phyloP scores from a whole-genome alignment of 345 rosid genomes.

The Capsella bursapastoris region DNA sequence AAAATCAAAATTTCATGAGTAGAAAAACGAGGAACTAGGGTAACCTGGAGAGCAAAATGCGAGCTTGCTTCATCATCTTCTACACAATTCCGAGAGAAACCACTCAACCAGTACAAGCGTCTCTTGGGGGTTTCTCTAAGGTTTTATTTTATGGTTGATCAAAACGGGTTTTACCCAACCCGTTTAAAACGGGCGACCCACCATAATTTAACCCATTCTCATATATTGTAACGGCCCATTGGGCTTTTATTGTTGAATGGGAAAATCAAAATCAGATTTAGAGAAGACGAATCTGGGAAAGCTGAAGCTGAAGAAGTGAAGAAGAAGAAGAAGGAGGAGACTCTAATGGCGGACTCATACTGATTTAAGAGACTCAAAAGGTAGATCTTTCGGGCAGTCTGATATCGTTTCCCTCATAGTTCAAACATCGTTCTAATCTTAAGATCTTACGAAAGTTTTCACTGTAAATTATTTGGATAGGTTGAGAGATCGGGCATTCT shows the following conservation, averaged over 20 bases:
- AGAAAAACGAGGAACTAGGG: not conserved
- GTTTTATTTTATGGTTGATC: not conserved
- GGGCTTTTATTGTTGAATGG: constrained; percentile 4
- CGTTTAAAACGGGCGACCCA: constrained; percentile 27
- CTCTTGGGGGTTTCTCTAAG: not conserved
- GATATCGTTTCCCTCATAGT: not conserved
- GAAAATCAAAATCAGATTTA: constrained; percentile 8
- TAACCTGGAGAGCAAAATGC: constrained; percentile 54
- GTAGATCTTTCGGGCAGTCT: constrained; percentile 17
- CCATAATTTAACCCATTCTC: constrained; percentile 8
- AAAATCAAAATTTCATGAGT: not conserved
- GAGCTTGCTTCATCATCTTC: constrained; percentile 52
- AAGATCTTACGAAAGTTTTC: not conserved
- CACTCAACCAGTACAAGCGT: not conserved
- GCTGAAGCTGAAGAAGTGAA: constrained; percentile 12
- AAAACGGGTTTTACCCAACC: too few species aligned
- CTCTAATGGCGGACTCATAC: constrained; percentile 23
- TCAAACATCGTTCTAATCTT: not conserved
- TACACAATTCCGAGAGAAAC: constrained; percentile 8
- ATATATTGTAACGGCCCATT: not conserved
- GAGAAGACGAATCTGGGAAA: constrained; percentile 36
- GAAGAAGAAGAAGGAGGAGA: not conserved
- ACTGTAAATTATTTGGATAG: not conserved
- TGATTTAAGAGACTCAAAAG: constrained; percentile 9
- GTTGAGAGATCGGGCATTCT: constrained; percentile 16